Base-by-base conservation (phyloP, 208 protist genomes). In the Wallacemonas collosoma region DNA sequence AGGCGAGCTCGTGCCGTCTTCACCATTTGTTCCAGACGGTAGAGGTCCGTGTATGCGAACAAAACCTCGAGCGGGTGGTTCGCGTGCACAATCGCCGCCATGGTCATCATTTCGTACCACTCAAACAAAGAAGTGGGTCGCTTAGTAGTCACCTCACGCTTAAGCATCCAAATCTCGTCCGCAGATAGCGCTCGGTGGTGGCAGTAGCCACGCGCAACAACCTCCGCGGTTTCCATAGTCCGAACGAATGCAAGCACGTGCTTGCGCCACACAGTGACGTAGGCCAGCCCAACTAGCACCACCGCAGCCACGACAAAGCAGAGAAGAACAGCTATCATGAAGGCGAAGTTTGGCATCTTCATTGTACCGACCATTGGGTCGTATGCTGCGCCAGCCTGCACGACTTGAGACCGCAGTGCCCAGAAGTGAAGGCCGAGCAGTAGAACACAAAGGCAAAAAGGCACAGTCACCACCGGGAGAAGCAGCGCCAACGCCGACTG, bases 391-490 rank as follows among this genome's bases (percentile, higher is more conserved):
- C 64, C 64, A 26, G 39, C 45, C 14, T 48, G 26, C 43, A 12
- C 43, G 40, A 78, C 54, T 58, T 82, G 68, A 36, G 68, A 5
- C 15, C 56, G 65, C 11, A 72, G 68, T 35, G 75, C 77, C 76
- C 78, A 89, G 70, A 73, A 89, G 71, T 89, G 73, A 8, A 89
- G 55, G 3, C 75, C 72, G 35, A 89, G 74, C 41, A 89, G 41
- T 38, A 86, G 38, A 4, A 80, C 54, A 11, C 65, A 69, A 1
- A 61, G 43, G 26, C 54, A 68, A 36, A 85, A 71, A 9, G 79
- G 80, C 4, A 83, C 9, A 1, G 53, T 1, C n/a, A 70, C 73
- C 36, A 80, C 35, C 14, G 51, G 2, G 14, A 67, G 14, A 11
- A 76, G 35, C 7, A 65, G 38, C 60, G 14, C 4, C 15, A 44